These are phyloP conservation scores for Crithidia acanthocephali DNA, from an alignment of 208 protist species.

Conservation along the genomic window DNA sequence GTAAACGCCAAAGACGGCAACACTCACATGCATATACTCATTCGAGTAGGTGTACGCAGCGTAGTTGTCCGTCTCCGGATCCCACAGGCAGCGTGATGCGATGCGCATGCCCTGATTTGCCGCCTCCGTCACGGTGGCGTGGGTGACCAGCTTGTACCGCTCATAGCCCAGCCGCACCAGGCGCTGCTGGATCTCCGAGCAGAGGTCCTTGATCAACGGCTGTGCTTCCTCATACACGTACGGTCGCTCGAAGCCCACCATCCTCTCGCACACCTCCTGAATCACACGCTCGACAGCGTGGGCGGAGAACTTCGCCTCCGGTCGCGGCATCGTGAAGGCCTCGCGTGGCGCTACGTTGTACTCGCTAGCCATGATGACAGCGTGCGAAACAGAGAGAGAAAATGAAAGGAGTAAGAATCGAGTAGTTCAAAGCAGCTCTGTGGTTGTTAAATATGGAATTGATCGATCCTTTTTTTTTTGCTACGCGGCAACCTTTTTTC, in stretches of 20 bases:
- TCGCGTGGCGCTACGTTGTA: slow-evolving; percentile 53
- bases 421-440: too few species aligned
- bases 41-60: slow-evolving; percentile 79
- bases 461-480: too few species aligned
- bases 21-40: slow-evolving; percentile 75
- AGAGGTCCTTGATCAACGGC: slow-evolving; percentile 85
- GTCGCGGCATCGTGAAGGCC: slow-evolving; percentile 69
- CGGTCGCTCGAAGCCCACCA: slow-evolving; percentile 61
- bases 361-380: slow-evolving; percentile 37
- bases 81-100: slow-evolving; percentile 89
- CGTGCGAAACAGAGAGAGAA: slow-evolving; percentile 10
- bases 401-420: too few species aligned
- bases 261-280: slow-evolving; percentile 70
- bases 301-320: slow-evolving; percentile 80
- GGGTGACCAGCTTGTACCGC: slow-evolving; percentile 93
- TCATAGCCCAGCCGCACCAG: slow-evolving; percentile 89
- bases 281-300: slow-evolving; percentile 80
- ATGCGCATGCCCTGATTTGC: slow-evolving; percentile 88
- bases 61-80: slow-evolving; percentile 92
- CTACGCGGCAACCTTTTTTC: too few species aligned
- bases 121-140: slow-evolving; percentile 82
- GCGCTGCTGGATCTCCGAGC: slow-evolving; percentile 88
- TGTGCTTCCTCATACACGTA: slow-evolving; percentile 82
- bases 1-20: slow-evolving; percentile 81
- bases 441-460: too few species aligned